Evolutionary conservation across 2,329 filamentous ascomycete species (phyloP), one percentile per base, ranked within the genome.

Genomic region (Dactylonectria estremocensis): DNA sequence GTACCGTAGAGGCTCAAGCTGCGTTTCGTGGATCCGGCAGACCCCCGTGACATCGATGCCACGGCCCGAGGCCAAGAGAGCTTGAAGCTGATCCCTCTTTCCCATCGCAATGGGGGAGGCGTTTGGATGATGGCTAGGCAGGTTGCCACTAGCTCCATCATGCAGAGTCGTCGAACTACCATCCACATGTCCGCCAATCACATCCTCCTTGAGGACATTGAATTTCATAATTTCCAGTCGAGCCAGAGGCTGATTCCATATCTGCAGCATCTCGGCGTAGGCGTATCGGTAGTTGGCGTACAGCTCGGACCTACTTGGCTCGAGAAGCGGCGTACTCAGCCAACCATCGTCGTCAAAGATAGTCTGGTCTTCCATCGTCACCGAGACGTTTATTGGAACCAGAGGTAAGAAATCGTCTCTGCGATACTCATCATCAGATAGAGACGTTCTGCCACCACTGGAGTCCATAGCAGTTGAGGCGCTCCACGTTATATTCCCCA

Each of bases 201-300:
- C 73, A 54, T 86, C 83, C 28, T 88, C 86, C 61, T 87, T 87
- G 45, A 92, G 81, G 4, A 89, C 85, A 69, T 92, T 92, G 74
- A 92, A 92, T 74, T 93, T 92, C 80, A 92, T 85, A 31, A 93
- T 87, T 76, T 93, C 91, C 1, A 92, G 84, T 18, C 90, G 84
- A 35, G 88, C 85, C 5, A 92, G 80, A 0, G 89, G 89, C 63
- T 90, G 86, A 2, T 85, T 83, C 91, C 91, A 92, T 80, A 89
- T 87, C 70, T 90, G 90, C 3, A 93, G 83, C 79, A 92, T 86
- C 78, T 92, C 89, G n/a, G 90, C 90, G 72, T 93, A 93, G 1
- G 87, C 85, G 67, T 89, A 87, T 40, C 91, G 87, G 74, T 92
- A 93, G 72, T 83, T 84, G n/a, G 86, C 84, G 69, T 90, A 90